Base-by-base conservation (phyloP, 306 rosid genomes). In the Casuarina glauca region DNA sequence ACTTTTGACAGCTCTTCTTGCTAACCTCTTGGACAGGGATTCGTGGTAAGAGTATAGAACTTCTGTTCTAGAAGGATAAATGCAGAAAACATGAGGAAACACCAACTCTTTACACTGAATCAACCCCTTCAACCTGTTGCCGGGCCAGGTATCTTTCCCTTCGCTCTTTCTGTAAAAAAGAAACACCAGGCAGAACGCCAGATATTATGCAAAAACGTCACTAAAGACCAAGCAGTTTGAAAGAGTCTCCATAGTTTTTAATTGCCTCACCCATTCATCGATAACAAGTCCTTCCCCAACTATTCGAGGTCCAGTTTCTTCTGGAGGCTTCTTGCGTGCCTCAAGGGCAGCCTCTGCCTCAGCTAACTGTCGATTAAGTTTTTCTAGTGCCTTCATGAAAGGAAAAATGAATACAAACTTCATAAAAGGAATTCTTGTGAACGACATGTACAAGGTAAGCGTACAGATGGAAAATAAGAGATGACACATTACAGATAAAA, bases 261-360 rank as follows among this genome's bases (percentile, higher is more conserved):
- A 60, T 70, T 73, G 80, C 70, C 94, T 85, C 72, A 95, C 99
- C 99, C 99, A 95, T 93, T 95, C 99, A 55, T 95, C 97, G 75
- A 95, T 87, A 79, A 95, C 96, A 67, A 89, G 97, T 67, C 99
- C 97, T 81, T 91, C 97, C 43, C 96, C 97, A 4, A 85, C 94
- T 41, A 88, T 79, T 43, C 88, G 82, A 6, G 97, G 90, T 72
- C 95, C 93, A 7, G 87, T 72, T 69, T 95, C 97, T 89, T 88
- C 93, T 5, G 90, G 87, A 19, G 91, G 96, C 78, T 89, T 95
- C 77, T 91, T 88, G n/a, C 93, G 89, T 0, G 82, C 86, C 83
- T 95, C 97, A 68, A 87, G 76, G 4, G 89, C 96, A 73, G 97
- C 97, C 66, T 95, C 98, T 1, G 97, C 93, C 79, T 88, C 98